Evolutionary conservation across 2,329 filamentous ascomycete species (phyloP).

Genomic region (Gremmenia infestans): DNA sequence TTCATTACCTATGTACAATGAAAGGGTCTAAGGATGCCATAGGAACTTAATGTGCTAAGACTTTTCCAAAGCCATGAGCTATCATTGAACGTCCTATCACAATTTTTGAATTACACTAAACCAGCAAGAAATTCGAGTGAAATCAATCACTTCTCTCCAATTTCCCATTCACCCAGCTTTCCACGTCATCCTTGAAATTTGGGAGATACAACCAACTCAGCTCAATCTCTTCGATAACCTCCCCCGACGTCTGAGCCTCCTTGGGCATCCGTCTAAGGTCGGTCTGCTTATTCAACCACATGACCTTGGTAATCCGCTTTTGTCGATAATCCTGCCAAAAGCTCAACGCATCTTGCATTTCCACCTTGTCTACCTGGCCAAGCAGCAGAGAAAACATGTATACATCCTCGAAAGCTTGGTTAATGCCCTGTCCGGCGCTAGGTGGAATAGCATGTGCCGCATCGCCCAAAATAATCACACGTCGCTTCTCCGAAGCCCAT

Average conservation of each 20-base stretch:
- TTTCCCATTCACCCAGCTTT: background rate
- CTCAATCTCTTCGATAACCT: slow-evolving; percentile 27
- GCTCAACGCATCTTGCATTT: slow-evolving; percentile 28
- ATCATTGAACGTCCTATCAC: too few species aligned
- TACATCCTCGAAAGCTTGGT: slow-evolving; percentile 47
- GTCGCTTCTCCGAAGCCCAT: slow-evolving; percentile 34
- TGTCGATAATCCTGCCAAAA: slow-evolving; percentile 47
- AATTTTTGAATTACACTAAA: too few species aligned
- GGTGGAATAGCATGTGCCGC: slow-evolving; percentile 46
- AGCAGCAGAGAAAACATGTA: slow-evolving; percentile 40
- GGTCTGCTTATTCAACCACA: slow-evolving; percentile 44
- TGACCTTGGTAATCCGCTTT: slow-evolving; percentile 41
- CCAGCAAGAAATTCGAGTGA: too few species aligned
- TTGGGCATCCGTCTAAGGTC: slow-evolving; percentile 43
- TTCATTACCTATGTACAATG: too few species aligned
- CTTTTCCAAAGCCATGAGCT: too few species aligned
- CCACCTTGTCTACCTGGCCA: slow-evolving; percentile 22
- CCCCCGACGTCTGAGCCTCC: slow-evolving; percentile 24
- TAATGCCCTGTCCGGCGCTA: slow-evolving; percentile 42
- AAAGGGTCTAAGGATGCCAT: too few species aligned
- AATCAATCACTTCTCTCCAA: background rate
- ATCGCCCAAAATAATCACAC: slow-evolving; percentile 43
- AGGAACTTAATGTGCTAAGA: too few species aligned
- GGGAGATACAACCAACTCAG: slow-evolving; percentile 37
- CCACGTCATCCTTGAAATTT: slow-evolving; percentile 4